phyloP scores from a whole-genome alignment of 2,329 filamentous ascomycete genomes.

The Fusarium mangiferae region DNA sequence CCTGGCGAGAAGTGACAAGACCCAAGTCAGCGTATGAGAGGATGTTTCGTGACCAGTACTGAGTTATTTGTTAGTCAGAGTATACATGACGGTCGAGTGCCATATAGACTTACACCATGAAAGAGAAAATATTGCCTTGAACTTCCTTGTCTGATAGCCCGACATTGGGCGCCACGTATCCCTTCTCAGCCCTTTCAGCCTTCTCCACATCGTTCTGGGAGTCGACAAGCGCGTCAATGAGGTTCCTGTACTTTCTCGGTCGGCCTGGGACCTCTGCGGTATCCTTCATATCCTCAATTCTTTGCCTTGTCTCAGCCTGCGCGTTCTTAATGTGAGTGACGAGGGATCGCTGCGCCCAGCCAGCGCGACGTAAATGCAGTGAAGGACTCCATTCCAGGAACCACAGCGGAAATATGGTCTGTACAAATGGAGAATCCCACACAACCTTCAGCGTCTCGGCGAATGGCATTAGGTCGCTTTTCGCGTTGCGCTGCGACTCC shows the following conservation, averaged over 20 bases:
- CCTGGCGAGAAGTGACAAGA: not conserved
- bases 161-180: not conserved
- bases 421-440: not conserved
- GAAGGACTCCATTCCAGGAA: not conserved
- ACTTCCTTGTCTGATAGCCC: not conserved
- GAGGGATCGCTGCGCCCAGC: not conserved
- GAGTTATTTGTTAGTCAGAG: not conserved
- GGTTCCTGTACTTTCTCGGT: not conserved
- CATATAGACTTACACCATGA: not conserved
- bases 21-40: not conserved
- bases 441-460: not conserved
- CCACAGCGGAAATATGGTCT: not conserved
- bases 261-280: not conserved
- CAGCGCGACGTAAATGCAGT: not conserved
- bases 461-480: not conserved
- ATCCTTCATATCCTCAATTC: not conserved
- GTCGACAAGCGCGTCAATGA: not conserved
- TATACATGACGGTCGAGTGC: accelerated
- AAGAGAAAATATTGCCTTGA: not conserved
- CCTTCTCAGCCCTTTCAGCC: not conserved
- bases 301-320: not conserved
- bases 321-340: not conserved
- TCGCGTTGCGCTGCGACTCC: not conserved
- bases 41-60: not conserved
- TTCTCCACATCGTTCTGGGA: not conserved